Base-by-base conservation (phyloP, 139 green algal species). In the Chlorella sp. region DNA sequence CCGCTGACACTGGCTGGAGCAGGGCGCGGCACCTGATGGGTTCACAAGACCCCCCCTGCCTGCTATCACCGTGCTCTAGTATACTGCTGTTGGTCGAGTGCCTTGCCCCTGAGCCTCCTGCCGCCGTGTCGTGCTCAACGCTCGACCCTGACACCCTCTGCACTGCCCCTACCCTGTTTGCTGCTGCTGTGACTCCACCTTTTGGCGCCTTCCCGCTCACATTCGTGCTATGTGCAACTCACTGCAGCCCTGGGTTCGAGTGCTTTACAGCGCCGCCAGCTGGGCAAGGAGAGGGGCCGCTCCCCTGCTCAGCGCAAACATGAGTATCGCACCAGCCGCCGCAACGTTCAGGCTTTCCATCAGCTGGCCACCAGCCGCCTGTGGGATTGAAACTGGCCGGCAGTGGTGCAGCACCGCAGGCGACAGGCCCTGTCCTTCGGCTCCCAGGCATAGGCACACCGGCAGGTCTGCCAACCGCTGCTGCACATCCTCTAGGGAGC, bases 341-440 rank as follows among this genome's bases (percentile, higher is more conserved):
- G 88, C 90, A 9, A 97, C 95, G 86, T 98, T 98, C 26, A 98
- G 80, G 2, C 81, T 92, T 85, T 98, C 95, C 94, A 97, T 96
- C 6, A 76, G 70, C 40, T 83, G 36, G 40, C 40, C 40, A 19
- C 51, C 41, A 36, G 51, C 85, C 34, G 44, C 68, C 92, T 96
- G 96, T 28, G 95, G 94, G 1, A 97, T 90, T 16, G 76, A 84
- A n/a, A 98, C 58, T 0, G 85, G 64, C 0, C 7, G 43, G 68
- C 91, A 96, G 5, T 36, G 22, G 43, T 60, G 32, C 43, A 86
- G 80, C 24, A 92, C 85, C 19, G 70, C 85, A 4, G 62, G 19
- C 4, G 90, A 95, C 56, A 98, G 65, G 1, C 95, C 95, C 80
- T 92, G 88, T 14, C 95, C 94, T 83, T 98, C 95, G 36, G 83